Conservation (phyloP, 1,284 basidiomycete species). For the Apiotrichum sp. region DNA sequence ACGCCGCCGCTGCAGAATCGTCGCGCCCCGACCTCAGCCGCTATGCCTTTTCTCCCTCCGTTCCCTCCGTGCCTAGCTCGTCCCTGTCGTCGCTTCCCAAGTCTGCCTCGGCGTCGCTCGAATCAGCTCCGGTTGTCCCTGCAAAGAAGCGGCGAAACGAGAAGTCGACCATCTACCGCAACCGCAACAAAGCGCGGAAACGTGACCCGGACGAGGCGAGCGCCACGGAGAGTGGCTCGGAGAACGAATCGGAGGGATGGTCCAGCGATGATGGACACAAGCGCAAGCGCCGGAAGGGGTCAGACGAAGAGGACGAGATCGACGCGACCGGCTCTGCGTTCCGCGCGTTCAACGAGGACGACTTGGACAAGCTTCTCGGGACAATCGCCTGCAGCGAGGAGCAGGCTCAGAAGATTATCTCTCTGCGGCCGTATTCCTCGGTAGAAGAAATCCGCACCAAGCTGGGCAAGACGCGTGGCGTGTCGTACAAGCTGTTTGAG, state of each 20-base stretch:
- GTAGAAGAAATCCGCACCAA: conserved; percentile 73
- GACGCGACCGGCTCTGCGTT: conserved; percentile 55
- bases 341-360: conserved; percentile 78
- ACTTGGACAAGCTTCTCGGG: conserved; percentile 70
- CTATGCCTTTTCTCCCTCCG: conserved; percentile 5
- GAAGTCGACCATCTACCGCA: conserved; percentile 47
- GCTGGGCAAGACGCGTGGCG: conserved; percentile 82
- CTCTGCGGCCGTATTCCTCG: conserved; percentile 70
- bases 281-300: conserved; percentile 30
- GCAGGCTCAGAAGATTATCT: conserved; percentile 75
- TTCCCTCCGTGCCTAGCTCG: background rate
- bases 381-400: conserved; percentile 78
- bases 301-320: conserved; percentile 27
- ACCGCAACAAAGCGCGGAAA: conserved; percentile 26
- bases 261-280: conserved; percentile 30
- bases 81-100: background rate
- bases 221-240: conserved; percentile 30
- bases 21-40: background rate
- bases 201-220: conserved; percentile 54
- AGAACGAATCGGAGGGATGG: conserved; percentile 36
- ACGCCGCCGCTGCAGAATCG: background rate
- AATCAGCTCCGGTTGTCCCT: background rate
- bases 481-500: conserved; percentile 83
- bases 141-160: conserved; percentile 31
- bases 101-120: background rate